phyloP scores from a whole-genome alignment of 768 basidiomycete genomes.

The Rossbeevera mucosa region DNA sequence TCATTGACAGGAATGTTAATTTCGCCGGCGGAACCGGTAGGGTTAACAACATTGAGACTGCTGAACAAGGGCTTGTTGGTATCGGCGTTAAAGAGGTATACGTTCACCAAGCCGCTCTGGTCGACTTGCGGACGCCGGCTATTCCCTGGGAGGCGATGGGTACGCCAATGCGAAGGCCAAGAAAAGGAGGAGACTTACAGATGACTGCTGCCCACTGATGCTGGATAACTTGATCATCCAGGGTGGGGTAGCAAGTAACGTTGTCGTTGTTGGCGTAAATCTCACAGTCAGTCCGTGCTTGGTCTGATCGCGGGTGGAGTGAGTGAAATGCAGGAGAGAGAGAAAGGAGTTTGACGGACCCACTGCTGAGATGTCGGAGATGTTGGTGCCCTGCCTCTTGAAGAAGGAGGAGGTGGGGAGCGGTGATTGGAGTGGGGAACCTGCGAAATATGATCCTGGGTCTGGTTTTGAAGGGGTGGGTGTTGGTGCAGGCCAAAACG shows the following conservation, averaged over 20 bases:
- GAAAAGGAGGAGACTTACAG: constrained; percentile 51
- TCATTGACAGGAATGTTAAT: constrained; percentile 62
- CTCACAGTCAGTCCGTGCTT: constrained; percentile 49
- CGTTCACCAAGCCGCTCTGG: constrained; percentile 60
- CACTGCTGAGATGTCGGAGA: constrained; percentile 24
- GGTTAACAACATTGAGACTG: constrained; percentile 43
- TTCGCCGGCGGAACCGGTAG: constrained; percentile 52
- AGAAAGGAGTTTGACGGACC: constrained; percentile 21
- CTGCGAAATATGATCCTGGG: constrained; percentile 31
- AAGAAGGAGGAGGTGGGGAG: constrained; percentile 4
- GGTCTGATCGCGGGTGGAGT: constrained; percentile 17
- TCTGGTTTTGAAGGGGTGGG: constrained; percentile 26
- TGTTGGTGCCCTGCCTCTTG: constrained; percentile 23
- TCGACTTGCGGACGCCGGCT: constrained; percentile 61
- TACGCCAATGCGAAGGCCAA: constrained; percentile 3
- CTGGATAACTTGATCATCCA: constrained; percentile 57
- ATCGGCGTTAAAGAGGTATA: constrained; percentile 76
- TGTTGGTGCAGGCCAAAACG: constrained; percentile 46
- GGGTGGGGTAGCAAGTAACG: constrained; percentile 71
- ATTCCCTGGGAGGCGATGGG: constrained; percentile 54
- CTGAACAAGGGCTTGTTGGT: constrained; percentile 48
- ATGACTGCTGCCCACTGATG: constrained; percentile 72
- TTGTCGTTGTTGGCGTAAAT: constrained; percentile 61
- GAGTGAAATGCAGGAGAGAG: constrained; percentile 8
- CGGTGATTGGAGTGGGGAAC: constrained; percentile 30